These are phyloP conservation scores for Vachellia pachyceras DNA, from an alignment of 306 rosid species.

Conservation along the genomic window DNA sequence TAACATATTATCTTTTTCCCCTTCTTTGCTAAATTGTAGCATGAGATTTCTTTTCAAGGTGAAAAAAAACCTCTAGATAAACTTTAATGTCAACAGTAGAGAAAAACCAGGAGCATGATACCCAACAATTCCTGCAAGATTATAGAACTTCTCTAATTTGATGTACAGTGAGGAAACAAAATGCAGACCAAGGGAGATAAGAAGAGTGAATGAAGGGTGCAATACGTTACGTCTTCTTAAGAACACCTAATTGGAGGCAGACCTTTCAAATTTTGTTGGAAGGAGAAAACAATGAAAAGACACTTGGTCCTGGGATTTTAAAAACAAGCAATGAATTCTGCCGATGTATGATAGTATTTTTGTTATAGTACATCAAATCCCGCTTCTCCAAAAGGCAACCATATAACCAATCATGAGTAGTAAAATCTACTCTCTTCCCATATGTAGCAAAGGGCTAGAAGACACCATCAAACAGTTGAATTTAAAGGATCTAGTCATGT, in stretches of 20 bases:
- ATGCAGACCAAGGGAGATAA: not conserved
- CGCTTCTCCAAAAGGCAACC: not conserved
- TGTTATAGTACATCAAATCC: not conserved
- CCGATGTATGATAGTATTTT: not conserved
- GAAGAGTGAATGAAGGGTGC: not conserved
- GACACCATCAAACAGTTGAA: not conserved
- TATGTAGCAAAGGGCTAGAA: not conserved
- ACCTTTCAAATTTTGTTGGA: not conserved
- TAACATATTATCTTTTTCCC: not conserved
- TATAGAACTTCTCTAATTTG: not conserved
- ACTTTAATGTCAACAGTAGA: not conserved
- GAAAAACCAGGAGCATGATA: not conserved
- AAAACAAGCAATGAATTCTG: not conserved
- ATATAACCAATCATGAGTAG: not conserved
- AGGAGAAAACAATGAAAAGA: not conserved
- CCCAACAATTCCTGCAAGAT: conserved; percentile 5
- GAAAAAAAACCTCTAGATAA: not conserved
- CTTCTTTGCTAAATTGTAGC: not conserved
- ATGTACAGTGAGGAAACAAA: not conserved
- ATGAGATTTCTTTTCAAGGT: not conserved
- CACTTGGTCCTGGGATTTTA: not conserved
- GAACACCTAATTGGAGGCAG: not conserved
- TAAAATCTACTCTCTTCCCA: not conserved
- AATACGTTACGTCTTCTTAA: not conserved
- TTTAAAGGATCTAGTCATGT: conserved; percentile 6